Base-by-base conservation (phyloP, 805 yeast genomes). In the Spathaspora sp. region DNA sequence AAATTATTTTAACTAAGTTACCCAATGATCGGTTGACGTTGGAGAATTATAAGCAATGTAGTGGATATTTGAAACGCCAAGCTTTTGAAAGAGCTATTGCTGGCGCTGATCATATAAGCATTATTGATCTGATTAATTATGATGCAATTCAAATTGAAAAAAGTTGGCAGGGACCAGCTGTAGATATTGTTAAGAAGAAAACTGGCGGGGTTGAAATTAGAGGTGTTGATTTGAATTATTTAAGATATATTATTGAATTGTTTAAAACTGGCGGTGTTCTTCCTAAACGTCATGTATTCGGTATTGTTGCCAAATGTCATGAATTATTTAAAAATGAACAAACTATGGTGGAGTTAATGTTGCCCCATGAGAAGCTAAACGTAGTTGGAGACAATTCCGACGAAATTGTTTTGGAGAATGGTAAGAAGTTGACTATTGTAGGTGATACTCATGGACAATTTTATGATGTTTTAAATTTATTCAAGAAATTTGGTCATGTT, bases 401-500 rank as follows among this genome's bases (percentile, higher is more conserved):
- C 47, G 70, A 65, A 42, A 56, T 64, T 10, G 11, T 65, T 10
- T 59, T 68, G 42, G 51, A 55, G 5, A 52, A 52, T 14, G 70
- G 76, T 62, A 67, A 73, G 50, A 79, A 72, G 53, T 76, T 93
- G 46, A 89, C 97, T 0, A 88, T 94, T 9, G 94, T 96, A 59
- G 99, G 99, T 58, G 99, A 94, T 67, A 93, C 97, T 0, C 99
- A 94, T 67, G 99, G 99, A 42, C 99, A 94, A 69, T 91, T 87
- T 65, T 93, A 81, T 62, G 99, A 94, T 65, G 84, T 94, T 49
- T 69, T 93, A 61, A 86, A 91, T 64, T 77, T 94, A 49, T 93
- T 94, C 68, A 67, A 78, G 32, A 76, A 65, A 44, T 92, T 83
- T 63, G 98, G 98, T 14, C 69, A 76, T 59, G 96, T 93, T 0